Evolutionary conservation across 306 rosid genomes (phyloP), one percentile per base, ranked within the genome.

Genomic region (Ormosia emarginata): DNA sequence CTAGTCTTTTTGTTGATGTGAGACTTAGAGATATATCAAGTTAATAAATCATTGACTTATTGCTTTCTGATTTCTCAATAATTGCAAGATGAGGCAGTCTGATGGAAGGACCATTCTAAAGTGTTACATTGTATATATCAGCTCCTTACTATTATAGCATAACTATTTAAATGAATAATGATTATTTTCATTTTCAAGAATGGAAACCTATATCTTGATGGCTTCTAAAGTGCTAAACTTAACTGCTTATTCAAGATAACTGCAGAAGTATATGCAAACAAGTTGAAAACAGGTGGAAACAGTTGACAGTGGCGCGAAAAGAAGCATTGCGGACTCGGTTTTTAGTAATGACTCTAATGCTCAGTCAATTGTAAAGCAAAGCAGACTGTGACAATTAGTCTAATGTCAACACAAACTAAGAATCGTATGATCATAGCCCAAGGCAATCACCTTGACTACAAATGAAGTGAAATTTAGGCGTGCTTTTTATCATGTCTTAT

Each of bases 11-110:
- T n/a, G n/a, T n/a, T n/a, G n/a, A n/a, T n/a, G n/a, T n/a, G n/a
- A n/a, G n/a, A n/a, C n/a, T n/a, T n/a, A n/a, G n/a, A n/a, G n/a
- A n/a, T n/a, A n/a, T n/a, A n/a, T n/a, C n/a, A n/a, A n/a, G n/a
- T n/a, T n/a, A 71, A 75, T 69, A 79, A 69, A 61, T 58, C 49
- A 66, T 53, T 24, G 43, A 33, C 74, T 65, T 33, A 49, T 62
- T 78, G 49, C 53, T 81, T 68, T 15, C 59, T 85, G 40, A 75
- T 85, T 52, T 80, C 75, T 63, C 88, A 80, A 71, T 71, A 77
- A 73, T 77, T 85, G 65, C 36, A 75, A 55, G 44, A 65, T 46
- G 50, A 39, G 83, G 34, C 11, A 57, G 53, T 55, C 71, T 75
- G 64, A 32, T 5, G 29, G 0, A 71, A 46, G 53, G 70, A 44